Evolutionary conservation across 768 basidiomycete genomes (phyloP).

Genomic region (Termitomyces sp.): DNA sequence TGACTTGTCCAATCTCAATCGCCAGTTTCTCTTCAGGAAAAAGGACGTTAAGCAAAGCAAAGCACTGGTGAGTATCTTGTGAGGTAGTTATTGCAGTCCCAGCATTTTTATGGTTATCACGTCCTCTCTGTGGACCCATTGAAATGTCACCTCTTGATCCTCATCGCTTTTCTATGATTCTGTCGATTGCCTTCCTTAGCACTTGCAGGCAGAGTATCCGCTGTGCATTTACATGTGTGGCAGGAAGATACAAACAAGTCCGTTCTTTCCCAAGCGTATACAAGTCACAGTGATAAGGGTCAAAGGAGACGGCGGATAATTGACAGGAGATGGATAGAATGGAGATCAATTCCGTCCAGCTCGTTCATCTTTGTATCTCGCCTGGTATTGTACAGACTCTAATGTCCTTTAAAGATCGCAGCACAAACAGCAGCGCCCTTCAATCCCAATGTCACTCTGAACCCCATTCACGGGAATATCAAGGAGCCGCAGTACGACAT

Average conservation of each 20-base stretch:
- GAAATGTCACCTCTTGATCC: neutral
- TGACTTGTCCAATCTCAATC: conserved; percentile 94
- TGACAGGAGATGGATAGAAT: neutral
- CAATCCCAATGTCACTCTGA: conserved; percentile 84
- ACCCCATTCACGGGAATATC: conserved; percentile 91
- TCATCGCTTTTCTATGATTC: too few species aligned
- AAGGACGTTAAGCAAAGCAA: conserved; percentile 98
- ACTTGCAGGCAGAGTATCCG: neutral
- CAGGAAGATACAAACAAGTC: neutral
- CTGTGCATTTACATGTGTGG: neutral
- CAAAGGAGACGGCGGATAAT: neutral
- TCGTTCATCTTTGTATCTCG: neutral
- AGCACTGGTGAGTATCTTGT: conserved; percentile 58
- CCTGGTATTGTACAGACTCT: neutral
- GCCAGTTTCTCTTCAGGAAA: conserved; percentile 95
- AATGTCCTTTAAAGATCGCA: conserved; percentile 49
- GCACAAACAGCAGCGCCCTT: conserved; percentile 77
- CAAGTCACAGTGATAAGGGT: neutral
- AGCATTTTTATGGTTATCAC: neutral
- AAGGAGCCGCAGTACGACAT: conserved; percentile 89
- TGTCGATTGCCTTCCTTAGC: neutral
- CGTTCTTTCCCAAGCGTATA: neutral
- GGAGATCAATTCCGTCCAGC: neutral
- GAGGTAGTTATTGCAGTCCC: neutral
- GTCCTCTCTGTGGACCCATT: neutral